Base-by-base conservation (phyloP, 202 grass and related monocot species). In the Setaria viridis region DNA sequence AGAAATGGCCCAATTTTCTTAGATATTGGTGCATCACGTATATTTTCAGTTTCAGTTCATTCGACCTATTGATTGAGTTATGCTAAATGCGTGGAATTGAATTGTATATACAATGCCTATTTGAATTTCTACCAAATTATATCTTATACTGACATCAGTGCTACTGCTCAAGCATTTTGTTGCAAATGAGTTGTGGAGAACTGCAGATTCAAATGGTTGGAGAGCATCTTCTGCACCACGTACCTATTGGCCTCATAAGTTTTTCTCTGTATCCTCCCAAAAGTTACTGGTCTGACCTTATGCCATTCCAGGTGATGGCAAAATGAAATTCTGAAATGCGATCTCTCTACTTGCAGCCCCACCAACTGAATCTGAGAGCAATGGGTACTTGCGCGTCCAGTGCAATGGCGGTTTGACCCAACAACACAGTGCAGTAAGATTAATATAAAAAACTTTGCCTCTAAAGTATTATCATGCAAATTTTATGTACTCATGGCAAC, bases 391-490 rank as follows among this genome's bases (percentile, higher is more conserved):
- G 76, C 95, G 95, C 53, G 93, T 98, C 73, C 91, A 89, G 25
- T 98, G 91, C 88, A 98, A 98, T 90, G 95, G 95, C 62, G 93
- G 95, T 58, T 90, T 95, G 85, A 98, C 92, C 75, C 95, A 98
- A 85, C 95, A 98, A 90, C 89, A 89, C 75, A 95, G 65, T 62
- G 95, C 95, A 54, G 95, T 98, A 94, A 74, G 89, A 81, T 88
- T 77, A 51, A 66, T 48, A 78, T 30, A 78, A 11, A 41, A 86
- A 56, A 55, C 20, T 60, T 83, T 19, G 54, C 34, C 32, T 70
- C 14, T 87, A 75, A 72, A 68, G 15, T 35, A 56, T 71, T 13
- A 83, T 68, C 76, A 75, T 69, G 68, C 42, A 46, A 41, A 17
- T 37, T 82, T 35, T 82, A 35, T 83, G 16, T 65, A 65, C 75